These are phyloP conservation scores for Sambucus nigra DNA, from an alignment of 129 eudicot species.

Conservation along the genomic window DNA sequence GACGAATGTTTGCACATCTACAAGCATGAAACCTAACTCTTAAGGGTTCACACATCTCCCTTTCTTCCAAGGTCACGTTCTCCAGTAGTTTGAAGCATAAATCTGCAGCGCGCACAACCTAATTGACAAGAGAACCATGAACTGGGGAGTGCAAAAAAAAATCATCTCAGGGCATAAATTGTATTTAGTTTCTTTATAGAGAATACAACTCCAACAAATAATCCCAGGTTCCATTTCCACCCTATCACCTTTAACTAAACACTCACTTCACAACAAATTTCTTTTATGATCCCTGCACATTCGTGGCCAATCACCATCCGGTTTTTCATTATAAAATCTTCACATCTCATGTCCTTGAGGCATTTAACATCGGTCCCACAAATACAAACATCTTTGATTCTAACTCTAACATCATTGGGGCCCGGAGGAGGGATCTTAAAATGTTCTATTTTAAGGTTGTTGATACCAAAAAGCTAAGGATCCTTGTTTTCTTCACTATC, in stretches of 20 bases:
- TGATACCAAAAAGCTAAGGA: slow-evolving; percentile 76
- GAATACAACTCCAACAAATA: slow-evolving; percentile 51
- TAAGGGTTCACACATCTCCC: slow-evolving; percentile 74
- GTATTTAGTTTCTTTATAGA: slow-evolving; percentile 53
- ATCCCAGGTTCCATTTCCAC: slow-evolving; percentile 69
- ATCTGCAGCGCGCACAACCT: slow-evolving; percentile 63
- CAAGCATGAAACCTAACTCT: slow-evolving; percentile 71
- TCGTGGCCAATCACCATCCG: slow-evolving; percentile 75
- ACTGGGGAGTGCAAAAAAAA: slow-evolving; percentile 66
- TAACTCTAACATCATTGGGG: slow-evolving; percentile 25
- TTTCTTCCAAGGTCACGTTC: slow-evolving; percentile 60
- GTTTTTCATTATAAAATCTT: slow-evolving; percentile 55
- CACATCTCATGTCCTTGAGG: slow-evolving; percentile 42
- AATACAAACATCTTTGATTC: slow-evolving; percentile 26
- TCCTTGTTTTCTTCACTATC: slow-evolving; percentile 61
- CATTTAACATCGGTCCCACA: slow-evolving; percentile 27
- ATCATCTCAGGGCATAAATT: slow-evolving; percentile 73
- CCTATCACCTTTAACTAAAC: slow-evolving; percentile 46
- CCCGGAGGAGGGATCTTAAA: slow-evolving; percentile 80
- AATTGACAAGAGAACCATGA: slow-evolving; percentile 65
- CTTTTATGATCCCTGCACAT: slow-evolving; percentile 63
- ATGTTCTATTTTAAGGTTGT: slow-evolving; percentile 78
- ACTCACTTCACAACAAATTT: slow-evolving; percentile 49
- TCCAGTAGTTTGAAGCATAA: slow-evolving; percentile 61
- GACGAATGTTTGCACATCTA: slow-evolving; percentile 56